Evolutionary conservation across 176 grass and related monocot genomes (phyloP).

Genomic region (Triticum urartu): DNA sequence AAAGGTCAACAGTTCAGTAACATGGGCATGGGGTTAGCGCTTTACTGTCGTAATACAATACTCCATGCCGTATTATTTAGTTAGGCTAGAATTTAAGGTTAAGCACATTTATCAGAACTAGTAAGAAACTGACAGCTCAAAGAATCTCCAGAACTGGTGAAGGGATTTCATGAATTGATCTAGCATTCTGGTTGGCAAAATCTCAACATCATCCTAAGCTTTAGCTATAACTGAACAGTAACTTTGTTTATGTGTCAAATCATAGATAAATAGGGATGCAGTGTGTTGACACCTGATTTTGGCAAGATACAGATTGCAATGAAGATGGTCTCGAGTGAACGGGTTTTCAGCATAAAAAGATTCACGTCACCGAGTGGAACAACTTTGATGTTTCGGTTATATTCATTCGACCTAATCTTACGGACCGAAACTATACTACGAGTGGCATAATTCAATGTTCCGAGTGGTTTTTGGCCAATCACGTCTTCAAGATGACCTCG

Average conservation of each 20-base stretch:
- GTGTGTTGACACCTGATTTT: not conserved
- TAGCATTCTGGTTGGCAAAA: conserved; percentile 1
- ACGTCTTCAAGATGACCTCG: no score
- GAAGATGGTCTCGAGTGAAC: no score
- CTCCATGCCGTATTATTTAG: not conserved
- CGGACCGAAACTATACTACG: no score
- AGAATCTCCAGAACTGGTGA: not conserved
- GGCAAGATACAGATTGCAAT: no score
- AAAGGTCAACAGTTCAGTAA: conserved; percentile 15
- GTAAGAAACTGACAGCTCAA: not conserved
- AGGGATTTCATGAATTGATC: conserved; percentile 20
- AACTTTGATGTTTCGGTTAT: no score
- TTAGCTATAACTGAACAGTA: not conserved
- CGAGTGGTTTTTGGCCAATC: no score
- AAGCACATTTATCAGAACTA: not conserved
- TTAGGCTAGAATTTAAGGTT: not conserved
- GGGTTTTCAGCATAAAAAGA: no score
- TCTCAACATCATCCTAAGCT: not conserved
- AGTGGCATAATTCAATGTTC: no score
- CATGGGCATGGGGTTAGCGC: not conserved
- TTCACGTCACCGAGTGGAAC: no score
- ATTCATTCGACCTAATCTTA: no score
- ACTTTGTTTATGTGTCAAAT: conserved; percentile 8
- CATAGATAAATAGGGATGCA: not conserved
- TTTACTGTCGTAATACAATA: not conserved